Conservation (phyloP, 768 basidiomycete genomes). For the Amylocystis lapponica region DNA sequence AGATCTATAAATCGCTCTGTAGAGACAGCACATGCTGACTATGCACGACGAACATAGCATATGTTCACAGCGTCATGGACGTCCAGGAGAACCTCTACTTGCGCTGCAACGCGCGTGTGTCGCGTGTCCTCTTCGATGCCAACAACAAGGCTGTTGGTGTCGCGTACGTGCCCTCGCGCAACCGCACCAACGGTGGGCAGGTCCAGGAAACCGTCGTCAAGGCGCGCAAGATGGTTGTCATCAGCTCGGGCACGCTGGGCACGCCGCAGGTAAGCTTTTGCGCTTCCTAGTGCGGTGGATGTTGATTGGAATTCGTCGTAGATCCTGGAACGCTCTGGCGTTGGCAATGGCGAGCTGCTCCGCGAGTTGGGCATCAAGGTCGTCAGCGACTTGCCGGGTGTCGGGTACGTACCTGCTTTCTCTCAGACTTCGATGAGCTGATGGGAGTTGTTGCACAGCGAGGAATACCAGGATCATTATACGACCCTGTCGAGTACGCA, state of each 20-base stretch:
- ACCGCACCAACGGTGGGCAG: slow-evolving; percentile 46
- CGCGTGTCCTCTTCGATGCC: slow-evolving; percentile 67
- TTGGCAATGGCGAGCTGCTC: slow-evolving; percentile 49
- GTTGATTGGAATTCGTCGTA: slow-evolving; percentile 12
- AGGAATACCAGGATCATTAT: slow-evolving; percentile 73
- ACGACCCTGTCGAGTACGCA: slow-evolving; percentile 56
- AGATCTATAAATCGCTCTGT: not conserved
- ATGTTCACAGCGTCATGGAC: slow-evolving; percentile 69
- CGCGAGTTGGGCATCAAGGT: slow-evolving; percentile 55
- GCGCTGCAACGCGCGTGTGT: slow-evolving; percentile 60
- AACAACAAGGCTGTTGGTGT: slow-evolving; percentile 63
- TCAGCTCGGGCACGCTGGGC: slow-evolving; percentile 63
- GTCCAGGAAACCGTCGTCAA: slow-evolving; percentile 58
- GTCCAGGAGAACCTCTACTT: slow-evolving; percentile 61
- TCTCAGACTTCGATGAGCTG: too few relatives aligned
- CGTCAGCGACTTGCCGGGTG: slow-evolving; percentile 65
- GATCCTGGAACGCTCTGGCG: slow-evolving; percentile 70
- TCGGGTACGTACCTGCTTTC: slow-evolving; percentile 40
- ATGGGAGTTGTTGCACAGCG: too few relatives aligned
- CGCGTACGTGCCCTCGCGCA: slow-evolving; percentile 59
- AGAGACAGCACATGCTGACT: not conserved
- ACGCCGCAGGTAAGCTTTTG: slow-evolving; percentile 42
- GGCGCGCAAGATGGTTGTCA: slow-evolving; percentile 61
- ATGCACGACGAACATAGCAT: slow-evolving; percentile 31
- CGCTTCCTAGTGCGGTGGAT: not conserved